Evolutionary conservation across 306 rosid genomes (phyloP), one percentile per base, ranked within the genome.

Genomic region (Cicer arietinum): DNA sequence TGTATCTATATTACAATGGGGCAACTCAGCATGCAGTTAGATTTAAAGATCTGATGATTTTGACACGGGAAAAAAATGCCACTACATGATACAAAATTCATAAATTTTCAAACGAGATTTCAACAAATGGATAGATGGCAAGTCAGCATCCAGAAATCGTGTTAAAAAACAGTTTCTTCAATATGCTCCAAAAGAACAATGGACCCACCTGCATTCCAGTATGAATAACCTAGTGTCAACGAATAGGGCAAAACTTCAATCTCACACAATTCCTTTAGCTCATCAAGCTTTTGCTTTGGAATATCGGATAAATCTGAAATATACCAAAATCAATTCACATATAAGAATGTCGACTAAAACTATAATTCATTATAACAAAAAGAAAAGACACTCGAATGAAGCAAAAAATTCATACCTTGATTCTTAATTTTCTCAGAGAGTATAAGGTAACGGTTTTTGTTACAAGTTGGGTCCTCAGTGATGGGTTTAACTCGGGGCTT

Each of bases 151-250:
- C 35, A 43, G 10, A 67, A 65, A 51, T 17, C 5, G 41, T 39
- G 58, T 64, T 47, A 58, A 78, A 46, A 60, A 45, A 66, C 7
- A 42, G 53, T 10, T 22, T 56, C 12, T 59, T 71, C 44, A n/a
- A 30, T 40, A 69, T 70, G 69, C 20, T 67, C 22, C 7, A 53
- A 25, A 80, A 58, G 8, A 79, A 44, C 53, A 83, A 35, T 30
- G 43, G 30, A 86, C 87, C 62, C 66, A 94, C 99, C 97, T 82
- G 97, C 88, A 77, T 84, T 84, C 99, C 99, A 94, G 74, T 94
- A 85, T 8, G 99, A 87, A 84, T 94, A 94, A 56, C 96, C 97
- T 41, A 94, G 87, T 0, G 95, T 89, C 81, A 92, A 76, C 1
- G 88, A 81, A 86, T 90, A 89, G 8, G 97, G 93, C 71, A 94